Conservation (phyloP, 257 asterid genomes). For the Oldenlandia corymbosa region DNA sequence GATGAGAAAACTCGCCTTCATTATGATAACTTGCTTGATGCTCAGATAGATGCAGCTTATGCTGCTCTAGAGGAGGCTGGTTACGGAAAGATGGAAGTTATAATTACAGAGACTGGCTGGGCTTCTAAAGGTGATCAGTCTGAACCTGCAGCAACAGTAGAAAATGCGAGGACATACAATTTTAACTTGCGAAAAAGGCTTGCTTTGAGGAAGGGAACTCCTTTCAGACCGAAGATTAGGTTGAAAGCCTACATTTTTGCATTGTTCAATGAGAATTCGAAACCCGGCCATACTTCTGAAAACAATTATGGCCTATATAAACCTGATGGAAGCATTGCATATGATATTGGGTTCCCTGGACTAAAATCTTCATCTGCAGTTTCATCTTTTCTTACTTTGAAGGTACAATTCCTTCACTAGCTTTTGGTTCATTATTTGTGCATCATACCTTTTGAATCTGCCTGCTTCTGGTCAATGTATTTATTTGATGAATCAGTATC, state of each 20-base stretch:
- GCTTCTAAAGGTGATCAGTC: constrained; percentile 84
- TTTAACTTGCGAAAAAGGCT: constrained; percentile 80
- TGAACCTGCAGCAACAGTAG: constrained; percentile 72
- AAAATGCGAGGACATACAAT: constrained; percentile 75
- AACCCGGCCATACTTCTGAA: constrained; percentile 71
- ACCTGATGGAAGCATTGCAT: constrained; percentile 77
- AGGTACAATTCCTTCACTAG: constrained; percentile 37
- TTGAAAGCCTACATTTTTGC: constrained; percentile 89
- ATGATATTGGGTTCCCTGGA: constrained; percentile 76
- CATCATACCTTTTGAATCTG: neutral
- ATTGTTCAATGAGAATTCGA: constrained; percentile 71
- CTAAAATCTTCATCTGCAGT: constrained; percentile 62
- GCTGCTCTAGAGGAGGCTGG: constrained; percentile 85
- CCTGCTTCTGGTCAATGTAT: neutral
- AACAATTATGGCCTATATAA: constrained; percentile 69
- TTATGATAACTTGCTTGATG: constrained; percentile 93
- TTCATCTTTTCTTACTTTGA: constrained; percentile 40
- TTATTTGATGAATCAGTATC: neutral
- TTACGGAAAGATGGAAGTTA: constrained; percentile 69
- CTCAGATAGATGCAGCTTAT: constrained; percentile 94
- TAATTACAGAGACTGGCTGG: constrained; percentile 97
- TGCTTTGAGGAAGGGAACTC: constrained; percentile 89
- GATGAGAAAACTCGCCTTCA: constrained; percentile 62
- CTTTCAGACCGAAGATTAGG: constrained; percentile 63
- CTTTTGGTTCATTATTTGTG: neutral